A percentile compares a stretch with the other conserved stretches of the same genome.
These are phyloP conservation scores for Pseudogymnoascus sp. DNA, from an alignment of 2,329 filamentous ascomycete genomes.

Conservation along the genomic window DNA sequence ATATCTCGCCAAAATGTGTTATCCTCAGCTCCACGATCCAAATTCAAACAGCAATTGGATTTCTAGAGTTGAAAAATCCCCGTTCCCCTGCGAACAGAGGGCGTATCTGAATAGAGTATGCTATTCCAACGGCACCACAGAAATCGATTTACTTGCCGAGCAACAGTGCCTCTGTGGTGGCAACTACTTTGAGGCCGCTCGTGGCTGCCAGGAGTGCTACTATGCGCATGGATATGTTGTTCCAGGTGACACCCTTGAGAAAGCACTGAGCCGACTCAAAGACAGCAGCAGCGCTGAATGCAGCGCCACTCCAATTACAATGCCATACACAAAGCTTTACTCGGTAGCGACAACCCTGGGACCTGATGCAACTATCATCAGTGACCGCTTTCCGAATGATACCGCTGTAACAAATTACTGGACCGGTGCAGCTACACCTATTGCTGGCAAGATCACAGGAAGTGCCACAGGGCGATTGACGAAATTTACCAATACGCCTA, in stretches of 20 bases:
- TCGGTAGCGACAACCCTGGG: too few species aligned
- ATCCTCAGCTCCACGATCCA: background rate
- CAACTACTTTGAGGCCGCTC: background rate
- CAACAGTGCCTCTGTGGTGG: constrained; percentile 14
- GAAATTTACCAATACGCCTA: background rate
- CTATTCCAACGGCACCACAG: constrained; percentile 11
- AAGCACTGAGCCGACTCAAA: background rate
- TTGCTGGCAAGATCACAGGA: background rate
- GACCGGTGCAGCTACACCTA: background rate
- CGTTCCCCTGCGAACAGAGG: background rate
- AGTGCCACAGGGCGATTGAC: background rate
- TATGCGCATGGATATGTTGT: background rate
- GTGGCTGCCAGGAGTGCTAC: constrained; percentile 5
- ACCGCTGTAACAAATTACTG: background rate
- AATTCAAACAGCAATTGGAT: background rate
- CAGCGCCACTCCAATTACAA: background rate
- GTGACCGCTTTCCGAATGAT: background rate
- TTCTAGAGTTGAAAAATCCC: background rate
- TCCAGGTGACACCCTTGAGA: background rate
- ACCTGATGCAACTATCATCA: background rate
- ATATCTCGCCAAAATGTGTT: background rate
- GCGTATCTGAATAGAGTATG: background rate
- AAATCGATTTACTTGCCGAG: constrained; percentile 13
- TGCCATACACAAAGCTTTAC: background rate
- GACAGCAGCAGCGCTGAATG: background rate